These are phyloP conservation scores for Podospora pseudoanserina DNA, from an alignment of 495 filamentous ascomycete species.

Conservation along the genomic window DNA sequence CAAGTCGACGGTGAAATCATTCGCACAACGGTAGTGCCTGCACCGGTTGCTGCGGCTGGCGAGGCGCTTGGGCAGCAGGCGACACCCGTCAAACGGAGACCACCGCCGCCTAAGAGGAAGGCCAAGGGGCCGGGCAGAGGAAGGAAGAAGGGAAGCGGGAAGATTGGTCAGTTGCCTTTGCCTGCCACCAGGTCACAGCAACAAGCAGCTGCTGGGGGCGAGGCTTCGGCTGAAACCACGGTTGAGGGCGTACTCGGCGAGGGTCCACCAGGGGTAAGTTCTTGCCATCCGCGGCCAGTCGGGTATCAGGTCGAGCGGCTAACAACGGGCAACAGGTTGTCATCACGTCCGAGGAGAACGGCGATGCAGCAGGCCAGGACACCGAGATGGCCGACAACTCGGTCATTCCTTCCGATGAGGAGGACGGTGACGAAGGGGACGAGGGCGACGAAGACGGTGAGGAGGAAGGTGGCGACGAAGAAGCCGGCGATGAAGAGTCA, in stretches of 20 bases:
- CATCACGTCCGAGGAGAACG: slow-evolving; percentile 40
- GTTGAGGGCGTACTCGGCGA: slow-evolving; percentile 33
- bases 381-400: slow-evolving; percentile 52
- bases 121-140: slow-evolving; percentile 64
- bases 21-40: slow-evolving; percentile 49
- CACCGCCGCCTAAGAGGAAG: slow-evolving; percentile 74
- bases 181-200: slow-evolving; percentile 30
- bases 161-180: slow-evolving; percentile 34
- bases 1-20: slow-evolving; percentile 76
- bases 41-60: slow-evolving; percentile 27
- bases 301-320: slow-evolving; percentile 32
- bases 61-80: slow-evolving; percentile 28
- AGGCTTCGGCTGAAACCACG: slow-evolving; percentile 16
- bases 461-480: slow-evolving; percentile 38
- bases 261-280: slow-evolving; percentile 21
- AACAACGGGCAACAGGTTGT: slow-evolving; percentile 28
- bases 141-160: slow-evolving; percentile 65
- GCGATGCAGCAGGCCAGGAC: slow-evolving; percentile 38
- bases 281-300: neutral
- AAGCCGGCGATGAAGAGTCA: slow-evolving; percentile 35
- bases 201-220: slow-evolving; percentile 23
- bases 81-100: slow-evolving; percentile 53
- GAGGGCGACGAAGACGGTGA: slow-evolving; percentile 42
- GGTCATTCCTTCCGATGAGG: slow-evolving; percentile 52
- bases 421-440: slow-evolving; percentile 34